Percentiles rank a stretch among this genome's conserved stretches.
phyloP scores from a whole-genome alignment of 176 grass and related monocot genomes.

The Triticum urartu region DNA sequence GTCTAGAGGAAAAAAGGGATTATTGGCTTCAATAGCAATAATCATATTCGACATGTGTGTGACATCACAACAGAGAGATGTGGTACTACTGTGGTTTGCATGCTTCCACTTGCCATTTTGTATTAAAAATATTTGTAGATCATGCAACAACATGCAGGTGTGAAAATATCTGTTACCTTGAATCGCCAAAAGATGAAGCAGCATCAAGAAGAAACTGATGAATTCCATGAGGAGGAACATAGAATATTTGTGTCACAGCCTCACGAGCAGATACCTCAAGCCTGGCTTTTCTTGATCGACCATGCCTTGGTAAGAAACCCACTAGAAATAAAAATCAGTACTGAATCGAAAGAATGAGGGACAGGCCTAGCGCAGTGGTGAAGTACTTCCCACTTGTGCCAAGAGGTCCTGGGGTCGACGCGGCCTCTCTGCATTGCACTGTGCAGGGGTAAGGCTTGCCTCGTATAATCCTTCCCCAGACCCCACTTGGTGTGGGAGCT shows the following conservation, averaged over 20 bases:
- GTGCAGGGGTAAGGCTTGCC: too few species aligned
- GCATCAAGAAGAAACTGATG: slow-evolving; percentile 79
- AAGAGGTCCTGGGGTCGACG: too few species aligned
- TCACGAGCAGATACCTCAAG: slow-evolving; percentile 76
- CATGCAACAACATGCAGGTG: background rate
- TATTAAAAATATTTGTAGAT: background rate
- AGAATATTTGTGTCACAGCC: slow-evolving; percentile 84
- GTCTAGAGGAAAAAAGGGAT: background rate
- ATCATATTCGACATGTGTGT: background rate
- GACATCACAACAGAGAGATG: background rate
- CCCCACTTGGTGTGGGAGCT: too few species aligned
- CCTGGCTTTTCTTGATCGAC: slow-evolving; percentile 63
- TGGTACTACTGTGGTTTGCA: background rate
- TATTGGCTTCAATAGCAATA: slow-evolving; percentile 10
- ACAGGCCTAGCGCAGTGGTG: too few species aligned
- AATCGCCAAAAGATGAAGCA: slow-evolving; percentile 67
- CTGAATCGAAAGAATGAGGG: background rate
- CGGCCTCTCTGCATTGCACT: too few species aligned
- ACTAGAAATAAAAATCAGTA: slow-evolving; percentile 60
- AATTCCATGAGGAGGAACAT: slow-evolving; percentile 88
- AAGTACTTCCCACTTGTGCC: too few species aligned
- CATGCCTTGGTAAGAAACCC: slow-evolving; percentile 89
- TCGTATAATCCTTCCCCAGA: too few species aligned
- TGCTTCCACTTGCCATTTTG: background rate
- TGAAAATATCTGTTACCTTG: slow-evolving; percentile 45